Conservation (phyloP, 495 filamentous ascomycete genomes). For the Tuber umbilicatum region DNA sequence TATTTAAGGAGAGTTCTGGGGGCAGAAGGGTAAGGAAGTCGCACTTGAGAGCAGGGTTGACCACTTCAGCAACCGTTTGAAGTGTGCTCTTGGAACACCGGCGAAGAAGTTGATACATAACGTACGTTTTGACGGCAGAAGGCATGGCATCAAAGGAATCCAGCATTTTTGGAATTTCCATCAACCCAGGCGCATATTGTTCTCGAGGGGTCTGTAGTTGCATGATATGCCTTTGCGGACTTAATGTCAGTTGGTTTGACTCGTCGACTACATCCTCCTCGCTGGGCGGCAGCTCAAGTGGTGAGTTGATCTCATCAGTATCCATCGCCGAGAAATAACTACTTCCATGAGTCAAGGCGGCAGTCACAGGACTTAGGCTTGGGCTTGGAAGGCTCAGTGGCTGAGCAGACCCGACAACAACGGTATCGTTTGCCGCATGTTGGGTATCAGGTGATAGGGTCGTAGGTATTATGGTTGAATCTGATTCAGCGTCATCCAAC, state of each 20-base stretch:
- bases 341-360: conserved; percentile 45
- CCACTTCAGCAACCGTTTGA: conserved; percentile 81
- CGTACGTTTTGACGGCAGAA: conserved; percentile 76
- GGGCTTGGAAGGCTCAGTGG: conserved; percentile 92
- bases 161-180: conserved; percentile 76
- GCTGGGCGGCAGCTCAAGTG: conserved; percentile 43
- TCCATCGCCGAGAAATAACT: conserved; percentile 42
- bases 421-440: conserved; percentile 47
- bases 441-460: conserved; percentile 43
- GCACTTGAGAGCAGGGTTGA: conserved; percentile 94
- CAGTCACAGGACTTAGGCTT: conserved; percentile 82
- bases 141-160: conserved; percentile 89
- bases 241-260: conserved; percentile 27
- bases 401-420: conserved; percentile 55
- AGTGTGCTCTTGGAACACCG: conserved; percentile 85
- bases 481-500: conserved; percentile 35
- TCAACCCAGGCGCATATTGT: conserved; percentile 44
- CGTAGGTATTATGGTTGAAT: conserved; percentile 32
- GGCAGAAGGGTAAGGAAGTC: conserved; percentile 83
- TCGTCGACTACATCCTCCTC: conserved; percentile 44
- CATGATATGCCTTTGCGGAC: conserved; percentile 25
- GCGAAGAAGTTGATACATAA: conserved; percentile 91
- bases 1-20: conserved; percentile 75
- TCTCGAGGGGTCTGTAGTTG: conserved; percentile 32
- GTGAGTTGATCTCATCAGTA: conserved; percentile 40